A percentile compares a stretch with the other conserved stretches of the same genome.
Conservation (phyloP, 495 filamentous ascomycete species). For the Hypoxylon lienhwacheense region DNA sequence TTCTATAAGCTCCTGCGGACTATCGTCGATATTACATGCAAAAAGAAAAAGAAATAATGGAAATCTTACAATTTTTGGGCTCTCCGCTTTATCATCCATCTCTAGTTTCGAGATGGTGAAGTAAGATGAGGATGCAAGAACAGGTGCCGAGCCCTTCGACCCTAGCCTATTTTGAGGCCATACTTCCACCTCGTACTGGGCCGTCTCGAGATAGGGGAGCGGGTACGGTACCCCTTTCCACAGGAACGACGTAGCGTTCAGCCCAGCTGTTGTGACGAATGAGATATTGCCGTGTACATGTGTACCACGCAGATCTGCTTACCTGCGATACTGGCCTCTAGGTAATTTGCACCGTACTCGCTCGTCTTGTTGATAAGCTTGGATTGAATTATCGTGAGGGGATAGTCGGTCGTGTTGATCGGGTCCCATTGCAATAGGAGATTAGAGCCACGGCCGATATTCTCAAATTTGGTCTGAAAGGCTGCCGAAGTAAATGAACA, state of each 20-base stretch:
- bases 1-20: constrained; percentile 1
- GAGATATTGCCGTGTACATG: constrained; percentile 5
- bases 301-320: constrained; percentile 4
- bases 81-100: neutral
- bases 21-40: neutral
- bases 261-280: constrained; percentile 28
- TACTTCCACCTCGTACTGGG: constrained; percentile 46
- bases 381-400: constrained; percentile 38
- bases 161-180: constrained; percentile 21
- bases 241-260: constrained; percentile 37
- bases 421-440: constrained; percentile 39
- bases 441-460: constrained; percentile 27
- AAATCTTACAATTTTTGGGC: constrained; percentile 6
- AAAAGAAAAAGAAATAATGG: neutral
- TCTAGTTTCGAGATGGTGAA: constrained; percentile 21
- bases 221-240: constrained; percentile 46
- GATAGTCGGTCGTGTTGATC: constrained; percentile 32
- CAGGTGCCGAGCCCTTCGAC: constrained; percentile 1
- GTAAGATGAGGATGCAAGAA: constrained; percentile 25
- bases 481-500: constrained; percentile 11
- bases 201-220: constrained; percentile 39
- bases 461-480: constrained; percentile 39
- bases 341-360: constrained; percentile 36
- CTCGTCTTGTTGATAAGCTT: constrained; percentile 41
- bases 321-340: constrained; percentile 42